phyloP scores from a whole-genome alignment of 1,284 basidiomycete species.

The Apiotrichum porosum region DNA sequence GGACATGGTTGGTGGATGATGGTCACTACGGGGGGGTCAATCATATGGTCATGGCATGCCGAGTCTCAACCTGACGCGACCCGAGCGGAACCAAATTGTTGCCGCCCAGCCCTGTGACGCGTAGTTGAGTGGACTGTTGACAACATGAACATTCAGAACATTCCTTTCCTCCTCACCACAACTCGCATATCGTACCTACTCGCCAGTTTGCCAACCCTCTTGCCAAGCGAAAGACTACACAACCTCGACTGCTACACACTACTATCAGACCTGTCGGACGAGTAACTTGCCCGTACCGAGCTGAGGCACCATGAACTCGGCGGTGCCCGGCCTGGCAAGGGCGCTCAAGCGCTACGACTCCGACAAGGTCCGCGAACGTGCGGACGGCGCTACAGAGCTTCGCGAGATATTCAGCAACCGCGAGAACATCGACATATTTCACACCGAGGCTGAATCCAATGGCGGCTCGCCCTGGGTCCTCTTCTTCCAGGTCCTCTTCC shows the following conservation, averaged over 20 bases:
- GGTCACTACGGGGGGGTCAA: background rate
- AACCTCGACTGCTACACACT: no score
- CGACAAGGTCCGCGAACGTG: conserved; percentile 67
- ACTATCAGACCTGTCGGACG: no score
- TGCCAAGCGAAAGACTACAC: no score
- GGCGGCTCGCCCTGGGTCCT: conserved; percentile 61
- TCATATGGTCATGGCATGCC: background rate
- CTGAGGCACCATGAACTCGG: conserved; percentile 14
- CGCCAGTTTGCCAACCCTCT: no score
- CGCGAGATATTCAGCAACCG: conserved; percentile 60
- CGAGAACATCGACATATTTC: conserved; percentile 52
- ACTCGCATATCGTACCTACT: no score
- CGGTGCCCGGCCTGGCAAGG: conserved; percentile 39
- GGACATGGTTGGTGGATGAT: conserved; percentile 15
- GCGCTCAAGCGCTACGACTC: conserved; percentile 58
- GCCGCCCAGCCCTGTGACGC: no score
- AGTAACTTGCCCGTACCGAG: no score
- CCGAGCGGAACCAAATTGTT: background rate
- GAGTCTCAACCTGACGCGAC: background rate
- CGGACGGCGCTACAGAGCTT: conserved; percentile 60
- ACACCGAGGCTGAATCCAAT: conserved; percentile 46
- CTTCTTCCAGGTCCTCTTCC: conserved; percentile 69
- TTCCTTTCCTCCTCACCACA: no score
- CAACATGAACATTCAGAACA: no score
- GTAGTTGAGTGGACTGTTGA: no score